These are phyloP conservation scores for Macaranga tanarius DNA, from an alignment of 441 rosid species.

Conservation along the genomic window DNA sequence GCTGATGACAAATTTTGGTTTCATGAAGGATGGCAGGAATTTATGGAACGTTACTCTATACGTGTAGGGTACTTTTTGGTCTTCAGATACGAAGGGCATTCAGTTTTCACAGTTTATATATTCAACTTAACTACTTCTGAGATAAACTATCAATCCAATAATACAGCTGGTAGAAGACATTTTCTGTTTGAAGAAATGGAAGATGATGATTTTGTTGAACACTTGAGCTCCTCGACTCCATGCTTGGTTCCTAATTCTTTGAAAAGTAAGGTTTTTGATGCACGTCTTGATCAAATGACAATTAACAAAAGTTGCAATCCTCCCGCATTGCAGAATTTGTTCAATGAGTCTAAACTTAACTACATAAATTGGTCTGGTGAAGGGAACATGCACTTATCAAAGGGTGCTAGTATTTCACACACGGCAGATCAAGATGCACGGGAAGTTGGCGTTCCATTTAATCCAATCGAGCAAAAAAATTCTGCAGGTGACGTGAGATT, in stretches of 20 bases:
- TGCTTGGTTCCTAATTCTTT: conserved; percentile 19
- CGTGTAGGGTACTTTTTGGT: conserved; percentile 83
- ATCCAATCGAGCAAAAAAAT: conserved; percentile 28
- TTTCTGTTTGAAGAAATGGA: conserved; percentile 79
- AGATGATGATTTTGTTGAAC: conserved; percentile 65
- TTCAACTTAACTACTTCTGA: conserved; percentile 81
- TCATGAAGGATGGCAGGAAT: conserved; percentile 91
- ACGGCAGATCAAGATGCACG: conserved; percentile 28
- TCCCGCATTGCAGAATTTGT: conserved; percentile 61
- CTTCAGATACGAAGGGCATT: conserved; percentile 90
- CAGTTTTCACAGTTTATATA: conserved; percentile 77
- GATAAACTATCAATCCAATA: conserved; percentile 72
- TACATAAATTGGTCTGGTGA: conserved; percentile 39
- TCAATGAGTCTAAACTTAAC: conserved; percentile 47
- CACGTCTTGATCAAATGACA: conserved; percentile 30
- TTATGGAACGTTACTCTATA: conserved; percentile 78
- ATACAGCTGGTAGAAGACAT: conserved; percentile 54
- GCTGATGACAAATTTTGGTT: conserved; percentile 82
- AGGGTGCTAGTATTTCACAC: conserved; percentile 36
- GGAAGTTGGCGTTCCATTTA: conserved; percentile 37
- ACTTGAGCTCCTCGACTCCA: conserved; percentile 36
- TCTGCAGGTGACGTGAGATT: conserved; percentile 37
- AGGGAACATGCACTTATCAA: conserved; percentile 37
- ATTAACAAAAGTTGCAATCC: conserved; percentile 45
- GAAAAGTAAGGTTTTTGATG: conserved; percentile 29